Evolutionary conservation across 1,284 basidiomycete species (phyloP).

Genomic region (Sporisorium sorghi): DNA sequence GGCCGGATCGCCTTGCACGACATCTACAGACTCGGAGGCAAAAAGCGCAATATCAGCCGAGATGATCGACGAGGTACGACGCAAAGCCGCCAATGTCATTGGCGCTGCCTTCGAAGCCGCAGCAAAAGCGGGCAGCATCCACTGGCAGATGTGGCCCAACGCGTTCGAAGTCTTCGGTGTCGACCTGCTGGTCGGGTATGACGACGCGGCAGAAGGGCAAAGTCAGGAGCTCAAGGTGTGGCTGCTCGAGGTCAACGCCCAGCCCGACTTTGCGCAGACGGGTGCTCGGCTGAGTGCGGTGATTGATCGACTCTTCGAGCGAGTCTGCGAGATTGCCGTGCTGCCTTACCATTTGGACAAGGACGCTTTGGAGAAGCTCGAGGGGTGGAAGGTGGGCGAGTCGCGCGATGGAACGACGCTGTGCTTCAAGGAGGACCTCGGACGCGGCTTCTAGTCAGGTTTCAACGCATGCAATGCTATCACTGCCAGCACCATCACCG

Average conservation of each 20-base stretch:
- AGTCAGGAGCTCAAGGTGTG: conserved; percentile 74
- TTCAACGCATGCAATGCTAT: not conserved
- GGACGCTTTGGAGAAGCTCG: not conserved
- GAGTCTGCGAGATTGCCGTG: conserved; percentile 57
- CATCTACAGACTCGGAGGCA: conserved; percentile 65
- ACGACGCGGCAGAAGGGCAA: conserved; percentile 17
- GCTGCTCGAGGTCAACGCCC: conserved; percentile 91
- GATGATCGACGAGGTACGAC: conserved; percentile 70
- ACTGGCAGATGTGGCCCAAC: conserved; percentile 88
- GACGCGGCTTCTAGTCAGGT: conserved; percentile 33
- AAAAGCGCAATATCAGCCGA: conserved; percentile 59
- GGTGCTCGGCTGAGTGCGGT: conserved; percentile 85
- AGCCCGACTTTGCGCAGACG: conserved; percentile 94
- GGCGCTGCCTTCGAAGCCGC: conserved; percentile 87
- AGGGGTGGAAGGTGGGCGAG: conserved; percentile 52
- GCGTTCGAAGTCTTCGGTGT: conserved; percentile 95
- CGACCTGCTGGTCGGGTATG: conserved; percentile 82
- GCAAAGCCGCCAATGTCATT: conserved; percentile 71
- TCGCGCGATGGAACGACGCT: conserved; percentile 48
- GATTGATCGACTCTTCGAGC: conserved; percentile 80
- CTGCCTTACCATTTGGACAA: conserved; percentile 42
- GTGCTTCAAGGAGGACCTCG: conserved; percentile 54
- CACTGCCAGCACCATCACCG: too few species aligned
- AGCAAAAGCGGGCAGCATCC: conserved; percentile 79
- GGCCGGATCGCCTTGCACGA: conserved; percentile 68